Conservation (phyloP, 108 stramenopile species). For the Skeletonema tropicum region DNA sequence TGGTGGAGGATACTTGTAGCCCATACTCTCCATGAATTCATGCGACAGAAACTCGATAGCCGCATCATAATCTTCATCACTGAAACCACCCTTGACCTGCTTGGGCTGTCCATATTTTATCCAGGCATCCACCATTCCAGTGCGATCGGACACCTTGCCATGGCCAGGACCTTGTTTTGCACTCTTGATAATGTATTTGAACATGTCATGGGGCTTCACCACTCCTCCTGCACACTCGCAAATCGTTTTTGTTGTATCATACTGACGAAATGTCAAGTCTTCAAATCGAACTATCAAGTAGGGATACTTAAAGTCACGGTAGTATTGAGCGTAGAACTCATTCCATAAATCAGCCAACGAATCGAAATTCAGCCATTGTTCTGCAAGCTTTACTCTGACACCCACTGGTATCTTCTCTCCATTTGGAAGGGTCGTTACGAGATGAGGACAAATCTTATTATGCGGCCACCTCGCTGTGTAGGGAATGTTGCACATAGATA, state of each 20-base stretch:
- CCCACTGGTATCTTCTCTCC: slow-evolving; percentile 21
- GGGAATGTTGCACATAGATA: slow-evolving; percentile 70
- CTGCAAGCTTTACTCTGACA: slow-evolving; percentile 31
- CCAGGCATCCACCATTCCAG: slow-evolving; percentile 73
- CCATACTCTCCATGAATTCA: slow-evolving; percentile 61
- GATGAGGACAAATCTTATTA: slow-evolving; percentile 64
- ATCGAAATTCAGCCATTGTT: slow-evolving; percentile 19
- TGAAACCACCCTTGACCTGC: slow-evolving; percentile 52
- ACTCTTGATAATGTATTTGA: slow-evolving; percentile 51
- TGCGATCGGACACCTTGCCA: slow-evolving; percentile 51
- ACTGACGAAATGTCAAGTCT: slow-evolving; percentile 74
- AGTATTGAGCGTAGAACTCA: slow-evolving; percentile 69
- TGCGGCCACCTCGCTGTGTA: slow-evolving; percentile 72
- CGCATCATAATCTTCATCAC: slow-evolving; percentile 56
- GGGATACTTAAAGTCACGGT: slow-evolving; percentile 50
- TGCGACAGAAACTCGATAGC: slow-evolving; percentile 42
- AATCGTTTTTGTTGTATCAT: slow-evolving; percentile 54
- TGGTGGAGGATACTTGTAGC: slow-evolving; percentile 66
- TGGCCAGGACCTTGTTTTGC: slow-evolving; percentile 63
- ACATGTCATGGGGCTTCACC: slow-evolving; percentile 24
- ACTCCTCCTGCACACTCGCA: slow-evolving; percentile 75
- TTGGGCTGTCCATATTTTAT: slow-evolving; percentile 70
- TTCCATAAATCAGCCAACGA: slow-evolving; percentile 68
- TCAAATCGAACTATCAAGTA: slow-evolving; percentile 76
- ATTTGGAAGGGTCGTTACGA: slow-evolving; percentile 29